Conservation (phyloP, 148 eudicot genomes). For the Persicaria maculosa region DNA sequence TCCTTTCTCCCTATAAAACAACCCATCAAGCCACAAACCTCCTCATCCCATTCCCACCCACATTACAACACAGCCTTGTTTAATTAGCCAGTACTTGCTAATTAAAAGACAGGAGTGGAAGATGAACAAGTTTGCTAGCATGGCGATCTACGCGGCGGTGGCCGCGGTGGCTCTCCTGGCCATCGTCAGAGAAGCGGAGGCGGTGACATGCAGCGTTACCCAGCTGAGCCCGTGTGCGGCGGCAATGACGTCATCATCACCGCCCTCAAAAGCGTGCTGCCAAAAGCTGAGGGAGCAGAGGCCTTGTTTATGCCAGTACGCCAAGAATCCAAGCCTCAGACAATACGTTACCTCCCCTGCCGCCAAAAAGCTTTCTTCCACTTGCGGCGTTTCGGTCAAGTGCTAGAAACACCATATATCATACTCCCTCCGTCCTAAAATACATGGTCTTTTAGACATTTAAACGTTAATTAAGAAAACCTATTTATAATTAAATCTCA, state of each 20-base stretch:
- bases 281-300: constrained; percentile 33
- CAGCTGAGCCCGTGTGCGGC: constrained; percentile 37
- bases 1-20: too few species aligned
- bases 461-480: too few species aligned
- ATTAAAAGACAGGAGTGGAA: too few species aligned
- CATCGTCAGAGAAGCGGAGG: constrained; percentile 11
- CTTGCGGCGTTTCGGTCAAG: constrained; percentile 21
- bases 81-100: too few species aligned
- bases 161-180: neutral
- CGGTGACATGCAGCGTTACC: constrained; percentile 36
- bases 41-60: neutral
- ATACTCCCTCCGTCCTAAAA: too few species aligned
- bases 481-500: too few species aligned
- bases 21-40: too few species aligned
- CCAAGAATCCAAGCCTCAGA: constrained; percentile 22
- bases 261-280: constrained; percentile 40
- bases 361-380: constrained; percentile 27
- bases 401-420: constrained; percentile 12
- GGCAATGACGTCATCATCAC: constrained; percentile 24
- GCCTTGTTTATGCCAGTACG: constrained; percentile 32
- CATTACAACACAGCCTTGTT: too few species aligned
- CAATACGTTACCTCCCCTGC: constrained; percentile 26
- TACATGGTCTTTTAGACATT: too few species aligned
- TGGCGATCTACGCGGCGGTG: neutral
- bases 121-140: neutral